These are phyloP conservation scores for Cercospora brassicicola DNA, from an alignment of 2,329 filamentous ascomycete species.

Conservation along the genomic window DNA sequence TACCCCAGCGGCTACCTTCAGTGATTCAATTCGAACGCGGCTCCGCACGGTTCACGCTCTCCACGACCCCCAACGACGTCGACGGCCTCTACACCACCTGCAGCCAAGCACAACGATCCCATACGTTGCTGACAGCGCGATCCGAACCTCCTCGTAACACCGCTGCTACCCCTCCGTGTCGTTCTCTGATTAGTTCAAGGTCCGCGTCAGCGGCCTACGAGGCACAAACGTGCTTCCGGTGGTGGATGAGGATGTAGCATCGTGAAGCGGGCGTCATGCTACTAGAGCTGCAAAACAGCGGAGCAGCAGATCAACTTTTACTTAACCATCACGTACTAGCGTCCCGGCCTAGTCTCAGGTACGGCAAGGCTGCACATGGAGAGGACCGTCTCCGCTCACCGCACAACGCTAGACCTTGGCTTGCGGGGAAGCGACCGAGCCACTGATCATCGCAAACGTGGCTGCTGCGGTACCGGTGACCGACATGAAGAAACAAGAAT, in stretches of 20 bases:
- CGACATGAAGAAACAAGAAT: not conserved
- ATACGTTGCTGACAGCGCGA: not conserved
- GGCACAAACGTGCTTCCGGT: conserved; percentile 5
- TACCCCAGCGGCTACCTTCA: conserved; percentile 18
- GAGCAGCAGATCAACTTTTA: conserved; percentile 16
- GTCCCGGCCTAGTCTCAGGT: conserved; percentile 16
- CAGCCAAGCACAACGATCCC: not conserved
- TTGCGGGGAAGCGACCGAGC: conserved; percentile 17
- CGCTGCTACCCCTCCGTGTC: not conserved
- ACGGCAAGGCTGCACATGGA: conserved; percentile 16
- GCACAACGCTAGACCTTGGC: conserved; percentile 8
- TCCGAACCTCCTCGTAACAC: not conserved
- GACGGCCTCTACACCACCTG: not conserved
- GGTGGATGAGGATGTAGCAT: conserved; percentile 2
- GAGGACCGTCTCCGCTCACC: conserved; percentile 14
- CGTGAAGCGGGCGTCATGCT: conserved; percentile 15
- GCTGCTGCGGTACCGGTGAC: not conserved
- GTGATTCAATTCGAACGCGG: conserved; percentile 7
- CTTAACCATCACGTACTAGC: conserved; percentile 23
- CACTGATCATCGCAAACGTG: not conserved
- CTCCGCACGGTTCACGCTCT: conserved; percentile 10
- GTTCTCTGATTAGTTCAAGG: conserved; percentile 7
- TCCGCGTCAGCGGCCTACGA: not conserved
- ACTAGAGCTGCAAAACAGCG: not conserved
- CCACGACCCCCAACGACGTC: conserved; percentile 4